Percentiles rank a stretch among this genome's conserved stretches.
These are phyloP conservation scores for Planoprotostelium fungivorum DNA, from an alignment of 78 protist genomes.

Conservation along the genomic window DNA sequence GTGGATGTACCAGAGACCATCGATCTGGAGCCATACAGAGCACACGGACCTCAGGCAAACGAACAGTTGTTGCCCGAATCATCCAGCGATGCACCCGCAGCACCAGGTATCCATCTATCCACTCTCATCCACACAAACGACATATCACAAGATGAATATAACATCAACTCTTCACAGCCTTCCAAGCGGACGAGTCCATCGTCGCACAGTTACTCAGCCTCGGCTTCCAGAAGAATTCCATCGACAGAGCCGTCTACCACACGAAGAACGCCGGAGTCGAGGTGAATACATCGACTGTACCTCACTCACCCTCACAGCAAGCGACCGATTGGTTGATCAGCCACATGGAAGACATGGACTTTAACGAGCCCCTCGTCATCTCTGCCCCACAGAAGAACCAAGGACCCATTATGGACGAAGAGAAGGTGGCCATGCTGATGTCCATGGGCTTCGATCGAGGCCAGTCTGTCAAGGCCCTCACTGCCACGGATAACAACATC, in stretches of 20 bases:
- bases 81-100: neutral
- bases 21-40: conserved; percentile 57
- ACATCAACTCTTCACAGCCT: neutral
- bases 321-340: conserved; percentile 88
- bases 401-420: conserved; percentile 2
- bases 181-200: neutral
- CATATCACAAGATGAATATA: neutral
- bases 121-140: no score
- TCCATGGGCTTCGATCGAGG: conserved; percentile 69
- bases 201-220: neutral
- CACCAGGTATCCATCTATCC: conserved; percentile 6
- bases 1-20: conserved; percentile 68
- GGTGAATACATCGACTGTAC: no score
- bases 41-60: conserved; percentile 36
- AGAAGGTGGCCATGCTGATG: conserved; percentile 26
- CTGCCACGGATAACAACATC: conserved; percentile 28
- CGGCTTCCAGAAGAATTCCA: neutral
- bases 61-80: conserved; percentile 67
- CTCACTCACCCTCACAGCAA: neutral
- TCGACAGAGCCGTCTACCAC: neutral
- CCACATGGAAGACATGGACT: conserved; percentile 69
- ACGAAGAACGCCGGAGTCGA: neutral
- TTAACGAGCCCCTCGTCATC: neutral
- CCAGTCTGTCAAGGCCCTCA: conserved; percentile 18
- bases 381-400: neutral